A percentile compares a stretch with the other conserved stretches of the same genome.
phyloP scores from a whole-genome alignment of 2,329 filamentous ascomycete genomes.

The Zasmidium angulare region DNA sequence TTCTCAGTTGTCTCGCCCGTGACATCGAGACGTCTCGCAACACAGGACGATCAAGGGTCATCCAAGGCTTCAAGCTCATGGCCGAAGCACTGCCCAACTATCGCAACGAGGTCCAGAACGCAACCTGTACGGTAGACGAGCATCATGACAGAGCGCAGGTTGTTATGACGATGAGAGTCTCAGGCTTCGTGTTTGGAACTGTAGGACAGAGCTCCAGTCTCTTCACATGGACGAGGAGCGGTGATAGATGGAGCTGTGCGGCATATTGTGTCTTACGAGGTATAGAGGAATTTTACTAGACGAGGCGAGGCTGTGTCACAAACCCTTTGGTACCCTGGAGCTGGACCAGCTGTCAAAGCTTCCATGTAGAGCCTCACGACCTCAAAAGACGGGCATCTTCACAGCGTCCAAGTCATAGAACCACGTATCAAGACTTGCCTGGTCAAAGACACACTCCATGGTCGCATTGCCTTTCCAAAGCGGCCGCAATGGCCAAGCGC shows the following conservation, averaged over 20 bases:
- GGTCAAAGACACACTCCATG: conserved; percentile 42
- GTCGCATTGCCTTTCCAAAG: conserved; percentile 33
- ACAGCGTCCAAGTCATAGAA: conserved; percentile 46
- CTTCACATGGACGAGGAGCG: not conserved
- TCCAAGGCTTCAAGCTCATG: not conserved
- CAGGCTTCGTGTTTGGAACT: not conserved
- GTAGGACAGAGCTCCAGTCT: not conserved
- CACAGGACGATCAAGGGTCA: not conserved
- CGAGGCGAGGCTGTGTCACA: not conserved
- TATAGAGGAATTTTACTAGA: not conserved
- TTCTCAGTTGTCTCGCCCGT: not conserved
- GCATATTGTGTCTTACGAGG: not conserved
- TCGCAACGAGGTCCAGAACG: not conserved
- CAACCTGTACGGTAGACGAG: not conserved
- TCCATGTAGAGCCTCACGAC: not conserved
- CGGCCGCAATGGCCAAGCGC: conserved; percentile 20
- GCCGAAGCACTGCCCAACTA: not conserved
- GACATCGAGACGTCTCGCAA: not conserved
- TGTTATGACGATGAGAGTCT: not conserved
- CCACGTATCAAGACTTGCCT: conserved; percentile 43
- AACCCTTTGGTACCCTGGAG: not conserved
- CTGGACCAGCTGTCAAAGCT: not conserved
- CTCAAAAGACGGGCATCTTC: conserved; percentile 41
- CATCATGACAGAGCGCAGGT: not conserved
- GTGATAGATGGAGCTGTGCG: not conserved